Conservation (phyloP, 2,329 filamentous ascomycete genomes). For the Acrodontium crateriforme region DNA sequence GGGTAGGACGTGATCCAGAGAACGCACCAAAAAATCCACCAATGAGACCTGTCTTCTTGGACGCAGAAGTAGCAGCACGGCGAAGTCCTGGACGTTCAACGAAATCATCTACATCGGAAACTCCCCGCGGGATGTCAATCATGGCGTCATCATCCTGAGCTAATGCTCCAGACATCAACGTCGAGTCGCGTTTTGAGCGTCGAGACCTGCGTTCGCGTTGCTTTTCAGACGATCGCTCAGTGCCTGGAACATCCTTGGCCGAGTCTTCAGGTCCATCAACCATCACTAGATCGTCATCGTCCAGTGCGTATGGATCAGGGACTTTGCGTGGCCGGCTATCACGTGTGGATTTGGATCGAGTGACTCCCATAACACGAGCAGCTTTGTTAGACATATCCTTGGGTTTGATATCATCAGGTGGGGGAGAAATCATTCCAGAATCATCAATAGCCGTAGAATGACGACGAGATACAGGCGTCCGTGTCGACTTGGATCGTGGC, state of each 20-base stretch:
- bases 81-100: constrained; percentile 39
- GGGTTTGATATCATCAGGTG: constrained; percentile 46
- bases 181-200: constrained; percentile 28
- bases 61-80: constrained; percentile 48
- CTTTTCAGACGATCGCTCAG: constrained; percentile 15
- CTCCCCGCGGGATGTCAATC: constrained; percentile 25
- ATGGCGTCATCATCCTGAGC: constrained; percentile 29
- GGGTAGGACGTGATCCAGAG: constrained; percentile 13
- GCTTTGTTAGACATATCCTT: constrained; percentile 53
- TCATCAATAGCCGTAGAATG: constrained; percentile 43
- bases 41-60: constrained; percentile 41
- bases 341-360: constrained; percentile 31
- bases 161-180: constrained; percentile 25
- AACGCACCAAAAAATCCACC: constrained; percentile 38
- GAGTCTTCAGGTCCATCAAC: constrained; percentile 36
- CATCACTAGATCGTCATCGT: constrained; percentile 43
- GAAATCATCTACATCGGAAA: constrained; percentile 34
- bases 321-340: constrained; percentile 37
- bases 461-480: constrained; percentile 50
- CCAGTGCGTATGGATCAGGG: constrained; percentile 47
- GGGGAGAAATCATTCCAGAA: constrained; percentile 55
- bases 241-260: constrained; percentile 19
- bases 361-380: constrained; percentile 58
- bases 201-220: constrained; percentile 24
- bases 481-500: constrained; percentile 49